Conservation (phyloP, 192 early-diverging fungal genomes). For the Gonapodya prolifera region DNA sequence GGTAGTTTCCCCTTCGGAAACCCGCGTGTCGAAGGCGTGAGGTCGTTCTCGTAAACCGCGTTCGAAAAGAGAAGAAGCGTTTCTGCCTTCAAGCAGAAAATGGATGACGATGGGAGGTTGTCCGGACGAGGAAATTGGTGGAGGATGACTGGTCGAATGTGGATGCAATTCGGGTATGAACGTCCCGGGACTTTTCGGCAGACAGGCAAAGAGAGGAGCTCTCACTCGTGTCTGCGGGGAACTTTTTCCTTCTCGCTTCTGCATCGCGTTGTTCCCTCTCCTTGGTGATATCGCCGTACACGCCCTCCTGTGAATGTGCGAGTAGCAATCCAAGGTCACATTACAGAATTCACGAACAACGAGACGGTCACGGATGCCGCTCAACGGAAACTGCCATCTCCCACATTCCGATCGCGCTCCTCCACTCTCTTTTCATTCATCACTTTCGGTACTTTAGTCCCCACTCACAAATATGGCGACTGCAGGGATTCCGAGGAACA, state of each 20-base stretch:
- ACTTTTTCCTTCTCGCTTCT: neutral
- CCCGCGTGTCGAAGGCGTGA: neutral
- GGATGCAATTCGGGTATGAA: neutral
- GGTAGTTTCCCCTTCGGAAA: neutral
- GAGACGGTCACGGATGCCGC: too few species aligned
- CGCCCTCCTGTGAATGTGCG: neutral
- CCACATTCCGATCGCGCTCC: neutral
- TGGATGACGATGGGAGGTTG: neutral
- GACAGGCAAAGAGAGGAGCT: neutral
- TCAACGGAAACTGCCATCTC: too few species aligned
- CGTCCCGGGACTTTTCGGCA: neutral
- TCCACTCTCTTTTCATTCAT: too few species aligned
- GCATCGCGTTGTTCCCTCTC: neutral
- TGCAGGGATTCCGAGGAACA: neutral
- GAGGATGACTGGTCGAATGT: neutral
- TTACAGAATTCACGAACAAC: too few species aligned
- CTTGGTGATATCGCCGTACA: neutral
- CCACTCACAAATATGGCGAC: neutral
- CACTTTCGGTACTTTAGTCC: too few species aligned
- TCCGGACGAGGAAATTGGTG: neutral
- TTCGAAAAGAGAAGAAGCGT: neutral
- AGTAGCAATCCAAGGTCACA: neutral
- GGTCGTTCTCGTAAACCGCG: neutral
- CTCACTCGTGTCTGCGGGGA: neutral
- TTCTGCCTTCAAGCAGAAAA: neutral